Evolutionary conservation across 306 rosid genomes (phyloP).

Genomic region (Fagus crenata): DNA sequence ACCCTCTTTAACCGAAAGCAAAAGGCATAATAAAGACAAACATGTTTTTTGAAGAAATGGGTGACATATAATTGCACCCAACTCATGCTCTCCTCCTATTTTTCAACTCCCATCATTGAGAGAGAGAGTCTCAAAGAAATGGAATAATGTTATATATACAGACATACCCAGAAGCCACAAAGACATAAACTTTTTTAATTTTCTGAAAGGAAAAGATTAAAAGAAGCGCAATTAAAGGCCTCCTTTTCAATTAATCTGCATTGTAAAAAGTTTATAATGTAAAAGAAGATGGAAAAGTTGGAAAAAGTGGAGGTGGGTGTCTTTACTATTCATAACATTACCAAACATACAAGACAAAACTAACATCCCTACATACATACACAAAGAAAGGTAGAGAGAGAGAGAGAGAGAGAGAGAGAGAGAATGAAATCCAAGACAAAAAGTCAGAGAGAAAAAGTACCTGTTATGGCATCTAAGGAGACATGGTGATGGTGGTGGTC

Average conservation of each 20-base stretch:
- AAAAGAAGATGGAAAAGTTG: constrained; percentile 35
- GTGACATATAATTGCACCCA: constrained; percentile 61
- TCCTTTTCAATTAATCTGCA: constrained; percentile 33
- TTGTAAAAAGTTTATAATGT: constrained; percentile 38
- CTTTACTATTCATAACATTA: constrained; percentile 38
- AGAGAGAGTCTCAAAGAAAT: constrained; percentile 11
- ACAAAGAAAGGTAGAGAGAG: background rate
- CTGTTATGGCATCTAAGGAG: constrained; percentile 56
- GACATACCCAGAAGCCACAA: constrained; percentile 21
- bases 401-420: no score
- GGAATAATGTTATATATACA: constrained; percentile 21
- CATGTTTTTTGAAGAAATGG: constrained; percentile 35
- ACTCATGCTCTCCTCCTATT: constrained; percentile 48
- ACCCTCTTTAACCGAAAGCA: constrained; percentile 49
- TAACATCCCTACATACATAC: constrained; percentile 9
- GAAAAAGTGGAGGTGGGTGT: constrained; percentile 39
- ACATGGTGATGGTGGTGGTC: constrained; percentile 33
- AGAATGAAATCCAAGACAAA: constrained; percentile 11
- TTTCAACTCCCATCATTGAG: constrained; percentile 52
- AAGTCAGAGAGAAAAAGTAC: constrained; percentile 31
- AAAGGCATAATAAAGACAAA: constrained; percentile 32
- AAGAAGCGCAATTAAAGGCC: constrained; percentile 42
- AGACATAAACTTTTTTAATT: constrained; percentile 24
- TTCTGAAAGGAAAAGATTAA: constrained; percentile 1
- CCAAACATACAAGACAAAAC: constrained; percentile 51